Base-by-base conservation (phyloP, 2,329 filamentous ascomycete species). In the Botrytis sinoallii region DNA sequence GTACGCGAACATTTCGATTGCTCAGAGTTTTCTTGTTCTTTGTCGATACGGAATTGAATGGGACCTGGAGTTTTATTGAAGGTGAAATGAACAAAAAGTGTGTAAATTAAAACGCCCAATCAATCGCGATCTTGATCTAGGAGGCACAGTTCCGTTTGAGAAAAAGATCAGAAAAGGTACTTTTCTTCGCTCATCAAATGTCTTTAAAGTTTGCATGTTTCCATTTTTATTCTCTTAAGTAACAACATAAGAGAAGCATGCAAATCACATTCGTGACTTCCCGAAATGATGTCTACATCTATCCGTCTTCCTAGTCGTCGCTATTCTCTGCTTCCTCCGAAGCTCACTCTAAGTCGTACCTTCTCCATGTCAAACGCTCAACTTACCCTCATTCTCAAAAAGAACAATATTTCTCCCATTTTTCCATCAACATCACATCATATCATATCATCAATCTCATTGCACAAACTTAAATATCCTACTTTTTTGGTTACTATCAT, bases 1-100 rank as follows among this genome's bases (percentile, higher is more conserved):
- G 16, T 7, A 18, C 16, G 42, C 18, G 2, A 7, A 18, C 5
- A 44, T 18, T 6, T 18, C 18, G 18, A 44, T 44, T 20, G 48
- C 48, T 7, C 48, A n/a, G 25, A n/a, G 1, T 3, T 2, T 7
- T 5, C 48, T 16, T n/a, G 10, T 7, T 16, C 25, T 55, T n/a
- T 55, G 2, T n/a, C 2, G 48, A 55, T 4, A 0, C 5, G 0
- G 12, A n/a, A n/a, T n/a, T 16, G 5, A 18, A 55, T 12, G 2
- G 16, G 0, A 12, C n/a, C 5, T 7, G n/a, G 25, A 8, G 12
- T 8, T 29, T 16, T 18, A 29, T 16, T 18, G 52, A 29, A 16
- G 6, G 4, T 6, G n/a, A 14, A 2, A n/a, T 16, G 1, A 3
- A 25, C 4, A 25, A 25, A 52, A 0, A 14, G 12, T 3, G 16